These are phyloP conservation scores for Bipolaris oryzae DNA, from an alignment of 2,329 filamentous ascomycete species.

Conservation along the genomic window DNA sequence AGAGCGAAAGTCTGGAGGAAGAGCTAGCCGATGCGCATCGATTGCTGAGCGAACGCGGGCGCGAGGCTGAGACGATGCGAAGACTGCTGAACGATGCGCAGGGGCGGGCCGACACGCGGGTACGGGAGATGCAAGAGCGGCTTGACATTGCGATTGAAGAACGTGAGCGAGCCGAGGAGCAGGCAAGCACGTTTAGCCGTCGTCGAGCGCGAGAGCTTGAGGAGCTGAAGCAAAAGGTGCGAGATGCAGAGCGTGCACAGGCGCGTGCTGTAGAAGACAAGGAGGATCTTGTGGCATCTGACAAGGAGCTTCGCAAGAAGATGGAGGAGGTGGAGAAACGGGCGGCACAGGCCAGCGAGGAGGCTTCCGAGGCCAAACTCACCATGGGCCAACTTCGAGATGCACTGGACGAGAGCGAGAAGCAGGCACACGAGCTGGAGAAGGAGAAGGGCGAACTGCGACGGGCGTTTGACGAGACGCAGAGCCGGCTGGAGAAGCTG, in stretches of 20 bases:
- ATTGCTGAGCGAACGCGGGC: constrained; percentile 82
- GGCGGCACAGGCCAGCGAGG: constrained; percentile 71
- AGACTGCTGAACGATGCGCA: constrained; percentile 86
- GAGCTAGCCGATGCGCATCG: constrained; percentile 88
- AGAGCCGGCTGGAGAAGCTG: constrained; percentile 77
- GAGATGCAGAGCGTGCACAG: constrained; percentile 80
- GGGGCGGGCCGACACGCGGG: constrained; percentile 76
- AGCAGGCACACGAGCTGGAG: constrained; percentile 80
- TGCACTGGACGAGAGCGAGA: constrained; percentile 85
- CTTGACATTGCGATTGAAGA: constrained; percentile 94
- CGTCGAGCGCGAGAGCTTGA: constrained; percentile 82
- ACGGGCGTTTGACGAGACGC: constrained; percentile 77
- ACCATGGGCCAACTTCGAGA: constrained; percentile 80
- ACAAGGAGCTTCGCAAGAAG: constrained; percentile 75
- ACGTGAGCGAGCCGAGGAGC: constrained; percentile 88
- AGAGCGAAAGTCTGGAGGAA: constrained; percentile 87
- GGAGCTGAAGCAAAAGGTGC: constrained; percentile 77
- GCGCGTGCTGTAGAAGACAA: constrained; percentile 74
- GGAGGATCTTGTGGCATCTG: constrained; percentile 75
- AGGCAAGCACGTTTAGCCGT: constrained; percentile 77
- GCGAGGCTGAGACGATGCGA: constrained; percentile 95
- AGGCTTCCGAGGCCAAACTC: constrained; percentile 74
- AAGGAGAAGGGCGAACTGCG: constrained; percentile 79
- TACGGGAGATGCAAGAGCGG: constrained; percentile 85
- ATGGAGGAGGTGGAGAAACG: constrained; percentile 77